These are phyloP conservation scores for Botryobasidium botryosum DNA, from an alignment of 768 basidiomycete species.

Conservation along the genomic window DNA sequence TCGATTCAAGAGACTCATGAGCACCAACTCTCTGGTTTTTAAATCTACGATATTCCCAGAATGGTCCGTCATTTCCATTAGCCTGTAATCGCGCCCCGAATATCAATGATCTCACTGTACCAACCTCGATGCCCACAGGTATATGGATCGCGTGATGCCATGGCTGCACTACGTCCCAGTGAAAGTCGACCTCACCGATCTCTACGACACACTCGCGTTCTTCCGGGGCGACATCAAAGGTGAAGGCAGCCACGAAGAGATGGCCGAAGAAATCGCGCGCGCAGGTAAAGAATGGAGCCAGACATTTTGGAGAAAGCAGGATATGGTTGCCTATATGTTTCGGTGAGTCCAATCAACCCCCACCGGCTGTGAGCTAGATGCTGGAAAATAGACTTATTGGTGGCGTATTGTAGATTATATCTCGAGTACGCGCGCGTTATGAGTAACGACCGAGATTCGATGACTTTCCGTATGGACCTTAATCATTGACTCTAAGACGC, in stretches of 20 bases:
- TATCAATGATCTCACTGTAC: not conserved
- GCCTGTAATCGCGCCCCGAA: not conserved
- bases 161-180: conserved; percentile 67
- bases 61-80: conserved; percentile 28
- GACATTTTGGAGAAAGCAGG: conserved; percentile 41
- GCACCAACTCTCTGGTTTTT: conserved; percentile 17
- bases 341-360: conserved; percentile 23
- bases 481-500: too few relatives aligned
- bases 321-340: conserved; percentile 41
- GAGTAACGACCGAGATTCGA: conserved; percentile 29
- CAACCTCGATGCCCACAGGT: conserved; percentile 24
- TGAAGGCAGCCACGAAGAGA: conserved; percentile 37
- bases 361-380: not conserved
- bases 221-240: conserved; percentile 48
- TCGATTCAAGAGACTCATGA: conserved; percentile 22
- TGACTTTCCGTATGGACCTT: conserved; percentile 17
- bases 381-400: not conserved
- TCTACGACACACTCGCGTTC: conserved; percentile 56
- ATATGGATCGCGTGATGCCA: conserved; percentile 36
- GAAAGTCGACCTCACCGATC: conserved; percentile 40
- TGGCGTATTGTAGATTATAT: conserved; percentile 26
- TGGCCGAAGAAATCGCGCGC: conserved; percentile 38
- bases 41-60: conserved; percentile 33
- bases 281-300: conserved; percentile 41
- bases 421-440: conserved; percentile 39